Evolutionary conservation across 805 yeast genomes (phyloP), one percentile per base, ranked within the genome.

Genomic region (Torulaspora quercuum): DNA sequence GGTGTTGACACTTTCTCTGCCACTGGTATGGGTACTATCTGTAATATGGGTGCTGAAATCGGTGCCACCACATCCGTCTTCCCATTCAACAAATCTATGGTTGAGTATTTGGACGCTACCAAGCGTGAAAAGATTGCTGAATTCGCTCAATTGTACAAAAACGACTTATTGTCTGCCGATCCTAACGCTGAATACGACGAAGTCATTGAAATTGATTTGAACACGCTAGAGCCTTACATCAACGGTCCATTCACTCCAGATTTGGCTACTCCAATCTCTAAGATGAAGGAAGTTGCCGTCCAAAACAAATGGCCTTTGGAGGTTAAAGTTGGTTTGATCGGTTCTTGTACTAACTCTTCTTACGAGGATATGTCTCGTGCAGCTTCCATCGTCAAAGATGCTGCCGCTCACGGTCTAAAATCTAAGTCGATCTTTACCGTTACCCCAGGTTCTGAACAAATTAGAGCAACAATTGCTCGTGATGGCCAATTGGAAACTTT

Each of bases 41-140:
- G 97, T 77, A 89, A 89, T 69, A 89, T 89, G 97, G 97, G 97
- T 75, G 97, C 97, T 52, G 97, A 89, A 71, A 88, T 89, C 53
- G 97, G 97, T 71, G 97, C 97, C 44, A 89, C 97, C 46, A 89
- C 97, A 40, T 89, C 97, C 31, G 86, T 85, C 44, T 89, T 89
- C 94, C 97, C 97, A 64, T 88, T 75, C 85, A 88, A 86, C 74
- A 76, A 80, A 59, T 82, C 90, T 49, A 89, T 85, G 85, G 78
- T 70, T 63, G 83, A 82, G 50, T 90, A 89, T 72, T 76, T 90
- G 64, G 67, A 75, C 46, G 92, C 94, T 39, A 90, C 97, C 42
- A 80, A 78, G 53, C 84, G 97, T 72, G 74, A 76, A 39, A 76
- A 83, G 56, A 85, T 90, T 57, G 89, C 90, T 42, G 82, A 85